These are phyloP conservation scores for Nepenthes gracilis DNA, from an alignment of 148 eudicot species.

Conservation along the genomic window DNA sequence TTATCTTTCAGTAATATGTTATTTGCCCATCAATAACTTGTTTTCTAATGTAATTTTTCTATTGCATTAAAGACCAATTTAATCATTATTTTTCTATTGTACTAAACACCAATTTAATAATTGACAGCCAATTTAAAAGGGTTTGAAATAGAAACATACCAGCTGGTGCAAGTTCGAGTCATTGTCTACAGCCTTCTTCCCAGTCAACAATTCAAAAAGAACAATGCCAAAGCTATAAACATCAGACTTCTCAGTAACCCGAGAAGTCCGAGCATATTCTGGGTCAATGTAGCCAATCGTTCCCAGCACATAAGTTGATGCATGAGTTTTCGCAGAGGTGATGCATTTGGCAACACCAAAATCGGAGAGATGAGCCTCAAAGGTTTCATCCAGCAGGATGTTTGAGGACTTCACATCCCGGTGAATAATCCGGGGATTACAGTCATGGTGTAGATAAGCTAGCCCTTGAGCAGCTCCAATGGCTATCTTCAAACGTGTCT, in stretches of 20 bases:
- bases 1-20: too few species aligned
- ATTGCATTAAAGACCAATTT: too few species aligned
- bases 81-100: too few species aligned
- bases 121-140: neutral
- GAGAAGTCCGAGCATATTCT: slow-evolving; percentile 59
- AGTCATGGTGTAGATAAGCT: slow-evolving; percentile 70
- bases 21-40: too few species aligned
- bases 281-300: slow-evolving; percentile 78
- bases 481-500: slow-evolving; percentile 48
- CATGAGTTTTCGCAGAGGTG: slow-evolving; percentile 45
- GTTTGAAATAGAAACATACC: slow-evolving; percentile 21
- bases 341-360: slow-evolving; percentile 63
- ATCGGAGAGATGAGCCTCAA: slow-evolving; percentile 60
- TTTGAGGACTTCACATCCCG: slow-evolving; percentile 73
- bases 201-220: slow-evolving; percentile 58
- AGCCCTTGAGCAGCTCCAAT: slow-evolving; percentile 75
- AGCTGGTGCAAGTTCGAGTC: slow-evolving; percentile 60
- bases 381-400: slow-evolving; percentile 54
- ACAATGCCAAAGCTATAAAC: slow-evolving; percentile 70
- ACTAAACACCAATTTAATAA: neutral
- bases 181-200: slow-evolving; percentile 58
- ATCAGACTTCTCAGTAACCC: slow-evolving; percentile 62
- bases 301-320: slow-evolving; percentile 55
- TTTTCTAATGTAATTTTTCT: too few species aligned
- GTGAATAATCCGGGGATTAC: slow-evolving; percentile 56